Percentiles rank a stretch among this genome's conserved stretches.
Conservation (phyloP, 2,329 filamentous ascomycete species). For the Pestalotiopsis sp. region DNA sequence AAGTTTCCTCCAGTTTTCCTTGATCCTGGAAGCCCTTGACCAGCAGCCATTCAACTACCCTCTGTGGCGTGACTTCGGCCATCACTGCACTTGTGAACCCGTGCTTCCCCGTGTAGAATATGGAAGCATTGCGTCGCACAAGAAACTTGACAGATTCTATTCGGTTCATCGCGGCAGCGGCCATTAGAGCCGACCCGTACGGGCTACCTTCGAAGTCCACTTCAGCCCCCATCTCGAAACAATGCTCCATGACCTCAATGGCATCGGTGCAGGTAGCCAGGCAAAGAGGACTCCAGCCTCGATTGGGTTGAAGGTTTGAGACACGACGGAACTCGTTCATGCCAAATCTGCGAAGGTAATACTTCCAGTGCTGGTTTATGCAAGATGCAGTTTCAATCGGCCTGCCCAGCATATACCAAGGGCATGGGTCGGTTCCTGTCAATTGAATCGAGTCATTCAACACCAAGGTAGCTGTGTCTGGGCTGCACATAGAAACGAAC, state of each 20-base stretch:
- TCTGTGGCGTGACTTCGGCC: neutral
- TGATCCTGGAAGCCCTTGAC: neutral
- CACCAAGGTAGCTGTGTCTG: accelerated
- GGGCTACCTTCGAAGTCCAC: neutral
- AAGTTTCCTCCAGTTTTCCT: neutral
- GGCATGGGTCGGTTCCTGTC: accelerated
- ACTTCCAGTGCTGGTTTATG: neutral
- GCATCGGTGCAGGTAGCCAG: neutral
- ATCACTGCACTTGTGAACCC: neutral
- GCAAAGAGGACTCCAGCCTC: neutral
- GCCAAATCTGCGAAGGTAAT: neutral
- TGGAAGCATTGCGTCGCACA: neutral
- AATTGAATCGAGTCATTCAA: accelerated
- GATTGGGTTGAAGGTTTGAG: neutral
- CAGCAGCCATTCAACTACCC: neutral
- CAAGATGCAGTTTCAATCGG: neutral
- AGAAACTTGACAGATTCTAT: neutral
- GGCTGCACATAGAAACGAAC: accelerated
- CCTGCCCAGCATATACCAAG: neutral
- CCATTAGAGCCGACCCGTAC: neutral
- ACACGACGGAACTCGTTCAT: neutral
- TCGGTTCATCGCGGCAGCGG: neutral
- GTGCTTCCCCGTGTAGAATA: neutral
- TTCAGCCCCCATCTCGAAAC: neutral
- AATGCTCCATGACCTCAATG: neutral